Evolutionary conservation across 2,329 filamentous ascomycete species (phyloP).

Genomic region (Penicillium sp.): DNA sequence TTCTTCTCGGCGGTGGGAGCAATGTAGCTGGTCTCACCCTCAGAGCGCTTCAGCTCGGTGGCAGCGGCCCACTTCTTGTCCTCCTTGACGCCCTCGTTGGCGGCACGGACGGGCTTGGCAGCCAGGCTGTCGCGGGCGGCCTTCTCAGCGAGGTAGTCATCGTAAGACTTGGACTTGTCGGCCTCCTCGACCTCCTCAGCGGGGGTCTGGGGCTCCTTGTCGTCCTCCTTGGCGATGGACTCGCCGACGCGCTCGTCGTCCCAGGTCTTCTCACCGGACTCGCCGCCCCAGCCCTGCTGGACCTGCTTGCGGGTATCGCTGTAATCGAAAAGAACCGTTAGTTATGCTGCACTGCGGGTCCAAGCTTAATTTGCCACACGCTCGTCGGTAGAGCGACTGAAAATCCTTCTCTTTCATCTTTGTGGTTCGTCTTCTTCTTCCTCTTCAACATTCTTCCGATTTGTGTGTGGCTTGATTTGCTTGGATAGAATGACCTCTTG

Average conservation of each 20-base stretch:
- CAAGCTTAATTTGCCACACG: background rate
- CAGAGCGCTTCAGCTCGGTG: slow-evolving; percentile 58
- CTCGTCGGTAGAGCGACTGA: background rate
- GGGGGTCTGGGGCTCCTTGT: slow-evolving; percentile 65
- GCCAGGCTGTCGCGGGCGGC: slow-evolving; percentile 67
- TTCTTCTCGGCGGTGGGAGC: slow-evolving; percentile 72
- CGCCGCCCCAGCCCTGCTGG: slow-evolving; percentile 84
- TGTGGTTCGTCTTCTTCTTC: background rate
- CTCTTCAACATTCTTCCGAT: background rate
- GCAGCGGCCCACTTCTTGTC: slow-evolving; percentile 93
- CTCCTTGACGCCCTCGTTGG: slow-evolving; percentile 85
- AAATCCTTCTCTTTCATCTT: background rate
- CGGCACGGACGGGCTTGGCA: slow-evolving; percentile 72
- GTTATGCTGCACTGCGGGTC: slow-evolving; percentile 8
- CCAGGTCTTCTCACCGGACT: slow-evolving; percentile 77
- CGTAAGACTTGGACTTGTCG: slow-evolving; percentile 87
- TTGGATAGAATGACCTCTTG: background rate
- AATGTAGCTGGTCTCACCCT: slow-evolving; percentile 72
- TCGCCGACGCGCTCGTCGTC: slow-evolving; percentile 91
- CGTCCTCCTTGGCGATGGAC: slow-evolving; percentile 80
- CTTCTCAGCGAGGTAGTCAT: slow-evolving; percentile 78
- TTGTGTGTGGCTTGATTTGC: background rate
- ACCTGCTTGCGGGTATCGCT: slow-evolving; percentile 52
- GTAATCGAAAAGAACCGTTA: slow-evolving; percentile 16
- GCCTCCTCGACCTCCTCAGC: slow-evolving; percentile 57